These are phyloP conservation scores for Arachis hypogaea DNA, from an alignment of 306 rosid species.

Conservation along the genomic window DNA sequence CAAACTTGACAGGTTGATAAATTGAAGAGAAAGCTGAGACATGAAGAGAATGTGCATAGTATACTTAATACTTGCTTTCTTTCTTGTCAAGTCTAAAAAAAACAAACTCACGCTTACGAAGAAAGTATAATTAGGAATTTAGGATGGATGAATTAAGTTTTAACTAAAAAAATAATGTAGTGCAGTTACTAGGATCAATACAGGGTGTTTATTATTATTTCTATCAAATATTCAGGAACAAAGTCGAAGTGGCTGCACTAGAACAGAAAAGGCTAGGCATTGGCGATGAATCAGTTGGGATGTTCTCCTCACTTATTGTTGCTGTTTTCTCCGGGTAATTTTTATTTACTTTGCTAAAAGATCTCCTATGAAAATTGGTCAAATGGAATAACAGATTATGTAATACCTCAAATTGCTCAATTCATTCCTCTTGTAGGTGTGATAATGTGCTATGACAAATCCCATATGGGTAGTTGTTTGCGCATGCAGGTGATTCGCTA, in stretches of 20 bases:
- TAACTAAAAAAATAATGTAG: too few species aligned
- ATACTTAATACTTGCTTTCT: too few species aligned
- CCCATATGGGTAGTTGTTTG: constrained; percentile 94
- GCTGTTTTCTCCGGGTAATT: constrained; percentile 97
- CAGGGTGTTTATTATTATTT: constrained; percentile 99
- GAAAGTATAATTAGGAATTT: too few species aligned
- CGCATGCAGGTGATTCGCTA: constrained; percentile 85
- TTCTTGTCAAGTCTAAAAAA: too few species aligned
- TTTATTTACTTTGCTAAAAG: constrained; percentile 40
- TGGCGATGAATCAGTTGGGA: constrained; percentile 95
- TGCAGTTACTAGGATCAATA: constrained; percentile 8
- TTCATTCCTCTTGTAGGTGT: constrained; percentile 65
- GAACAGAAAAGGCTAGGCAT: constrained; percentile 60
- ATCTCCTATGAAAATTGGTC: constrained; percentile 5
- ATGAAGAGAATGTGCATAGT: too few species aligned
- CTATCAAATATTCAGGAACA: constrained; percentile 99
- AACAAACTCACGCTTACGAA: too few species aligned
- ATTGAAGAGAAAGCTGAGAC: too few species aligned
- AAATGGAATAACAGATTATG: constrained; percentile 10
- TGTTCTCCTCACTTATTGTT: constrained; percentile 82
- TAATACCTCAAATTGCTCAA: constrained; percentile 30
- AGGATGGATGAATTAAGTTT: too few species aligned
- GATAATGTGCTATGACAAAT: constrained; percentile 91
- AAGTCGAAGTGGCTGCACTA: constrained; percentile 74
- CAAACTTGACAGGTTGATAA: too few species aligned